Percentiles rank a stretch among this genome's conserved stretches.
These are phyloP conservation scores for Pelagomonas calceolata DNA, from an alignment of 108 stramenopile genomes.

Conservation along the genomic window DNA sequence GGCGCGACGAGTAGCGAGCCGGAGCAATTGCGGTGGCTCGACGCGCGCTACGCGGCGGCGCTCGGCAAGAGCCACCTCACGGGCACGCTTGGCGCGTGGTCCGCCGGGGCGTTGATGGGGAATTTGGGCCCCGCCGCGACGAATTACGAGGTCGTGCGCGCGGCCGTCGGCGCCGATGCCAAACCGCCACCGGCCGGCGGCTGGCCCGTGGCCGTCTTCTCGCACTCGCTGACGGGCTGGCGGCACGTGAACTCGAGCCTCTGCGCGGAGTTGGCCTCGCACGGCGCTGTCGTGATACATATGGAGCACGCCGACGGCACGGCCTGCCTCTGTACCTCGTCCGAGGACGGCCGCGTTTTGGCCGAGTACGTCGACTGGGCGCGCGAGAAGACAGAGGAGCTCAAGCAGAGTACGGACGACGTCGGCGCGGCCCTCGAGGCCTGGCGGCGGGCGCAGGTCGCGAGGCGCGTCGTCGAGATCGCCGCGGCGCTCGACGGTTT, in stretches of 20 bases:
- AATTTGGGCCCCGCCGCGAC: neutral
- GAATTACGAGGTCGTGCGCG: neutral
- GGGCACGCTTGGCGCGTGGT: neutral
- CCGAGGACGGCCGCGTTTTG: neutral
- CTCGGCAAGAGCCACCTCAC: neutral
- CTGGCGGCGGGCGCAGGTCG: neutral
- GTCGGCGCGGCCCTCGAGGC: neutral
- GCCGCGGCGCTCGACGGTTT: neutral
- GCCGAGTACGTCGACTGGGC: neutral
- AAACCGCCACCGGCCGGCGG: neutral
- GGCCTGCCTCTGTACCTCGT: neutral
- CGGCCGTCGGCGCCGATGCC: neutral
- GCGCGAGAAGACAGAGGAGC: too few species aligned
- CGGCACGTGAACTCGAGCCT: neutral
- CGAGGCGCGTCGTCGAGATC: neutral
- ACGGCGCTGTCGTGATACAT: neutral
- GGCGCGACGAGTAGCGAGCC: too few species aligned
- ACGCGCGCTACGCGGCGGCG: neutral
- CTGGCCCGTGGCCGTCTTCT: constrained; percentile 8
- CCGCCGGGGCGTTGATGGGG: neutral
- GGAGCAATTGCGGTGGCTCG: neutral
- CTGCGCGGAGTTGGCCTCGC: neutral
- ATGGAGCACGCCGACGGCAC: neutral
- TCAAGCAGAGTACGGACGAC: neutral
- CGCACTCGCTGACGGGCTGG: constrained; percentile 7